Evolutionary conservation across 345 rosid genomes (phyloP), one percentile per base, ranked within the genome.

Genomic region (Turritis glabra): DNA sequence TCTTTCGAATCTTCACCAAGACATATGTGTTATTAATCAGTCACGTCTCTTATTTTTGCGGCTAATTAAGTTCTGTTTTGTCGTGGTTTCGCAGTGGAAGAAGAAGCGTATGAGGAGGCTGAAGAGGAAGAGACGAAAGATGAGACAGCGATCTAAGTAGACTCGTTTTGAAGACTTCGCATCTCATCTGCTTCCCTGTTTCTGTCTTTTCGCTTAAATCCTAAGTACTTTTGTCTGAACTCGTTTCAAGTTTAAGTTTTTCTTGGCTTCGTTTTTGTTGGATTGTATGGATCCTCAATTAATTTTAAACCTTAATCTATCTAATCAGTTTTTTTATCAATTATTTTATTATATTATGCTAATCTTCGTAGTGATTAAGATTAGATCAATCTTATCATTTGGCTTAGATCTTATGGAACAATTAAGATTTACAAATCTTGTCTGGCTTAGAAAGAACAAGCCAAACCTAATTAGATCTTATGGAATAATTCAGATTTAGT

Each of bases 71-170:
- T 23, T 40, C 4, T 59, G 38, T 18, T 50, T 26, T 44, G 25
- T 48, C 78, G 57, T 57, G 38, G 43, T 66, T 21, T 71, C 4
- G 50, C 82, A 93, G 98, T 93, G 98, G 97, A 93, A 93, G 97
- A 93, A 93, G 97, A 93, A 91, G 98, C 97, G 98, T 56, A 93
- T 93, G 98, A 93, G 97, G 80, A 91, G 98, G 80, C 55, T 93
- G 81, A 93, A 93, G 98, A 91, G 98, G 91, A 93, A 93, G 97
- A 90, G 96, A 84, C 74, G 97, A 88, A 93, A 93, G 98, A 93
- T 91, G 98, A 89, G 97, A 64, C 98, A 93, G 84, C 85, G 98
- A 86, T 93, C 98, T 29, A 93, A 93, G 87, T 93, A 93, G 91
- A 22, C 18, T 35, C 64, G 4, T 64, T 67, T 32, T 54, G n/a